A percentile compares a stretch with the other conserved stretches of the same genome.
These are phyloP conservation scores for Podaxis mareebaensis DNA, from an alignment of 768 basidiomycete species.

Conservation along the genomic window DNA sequence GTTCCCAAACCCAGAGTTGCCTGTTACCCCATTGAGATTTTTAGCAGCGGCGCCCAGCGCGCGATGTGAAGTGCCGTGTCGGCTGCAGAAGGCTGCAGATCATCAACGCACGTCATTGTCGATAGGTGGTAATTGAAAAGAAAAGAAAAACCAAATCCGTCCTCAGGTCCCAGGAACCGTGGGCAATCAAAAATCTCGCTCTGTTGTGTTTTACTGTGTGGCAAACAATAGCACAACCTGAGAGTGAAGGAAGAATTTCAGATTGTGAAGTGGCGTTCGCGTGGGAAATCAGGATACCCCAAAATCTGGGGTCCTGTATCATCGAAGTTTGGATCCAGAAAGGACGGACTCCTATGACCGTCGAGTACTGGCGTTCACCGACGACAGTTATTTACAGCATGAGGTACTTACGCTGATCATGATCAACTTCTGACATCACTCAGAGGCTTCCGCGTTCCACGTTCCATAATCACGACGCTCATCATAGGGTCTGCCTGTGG, in stretches of 20 bases:
- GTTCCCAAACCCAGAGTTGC: neutral
- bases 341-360: neutral
- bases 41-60: neutral
- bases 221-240: neutral
- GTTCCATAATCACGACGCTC: neutral
- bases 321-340: neutral
- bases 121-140: no score
- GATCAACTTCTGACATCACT: constrained; percentile 2
- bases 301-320: neutral
- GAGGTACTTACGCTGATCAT: neutral
- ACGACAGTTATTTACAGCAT: constrained; percentile 1
- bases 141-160: no score
- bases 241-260: neutral
- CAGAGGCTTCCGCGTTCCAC: neutral
- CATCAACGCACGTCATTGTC: no score
- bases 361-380: neutral
- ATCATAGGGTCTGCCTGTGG: neutral
- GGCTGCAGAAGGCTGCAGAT: neutral
- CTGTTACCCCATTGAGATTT: neutral
- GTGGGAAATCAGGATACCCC: neutral
- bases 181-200: no score
- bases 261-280: no score
- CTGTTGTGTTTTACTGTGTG: neutral
- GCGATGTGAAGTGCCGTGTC: neutral
- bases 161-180: no score